Evolutionary conservation across 352 stramenopile species (phyloP).

Genomic region (Globisporangium apiculatum): DNA sequence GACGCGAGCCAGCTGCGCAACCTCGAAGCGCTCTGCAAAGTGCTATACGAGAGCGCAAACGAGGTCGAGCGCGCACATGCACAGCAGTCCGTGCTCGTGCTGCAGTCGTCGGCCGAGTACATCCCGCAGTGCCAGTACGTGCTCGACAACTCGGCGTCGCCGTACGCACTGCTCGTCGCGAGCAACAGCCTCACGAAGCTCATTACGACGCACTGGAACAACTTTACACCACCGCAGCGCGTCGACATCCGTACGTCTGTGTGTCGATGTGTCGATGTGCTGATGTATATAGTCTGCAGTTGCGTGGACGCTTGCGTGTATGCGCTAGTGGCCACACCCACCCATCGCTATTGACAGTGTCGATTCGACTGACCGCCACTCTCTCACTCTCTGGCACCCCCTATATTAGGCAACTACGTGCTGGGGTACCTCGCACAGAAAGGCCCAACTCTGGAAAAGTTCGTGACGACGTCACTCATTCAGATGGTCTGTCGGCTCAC

Average conservation of each 20-base stretch:
- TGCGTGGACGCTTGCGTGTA: background rate
- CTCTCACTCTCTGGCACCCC: background rate
- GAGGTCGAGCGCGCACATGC: slow-evolving; percentile 66
- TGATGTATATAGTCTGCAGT: background rate
- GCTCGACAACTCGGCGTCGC: slow-evolving; percentile 93
- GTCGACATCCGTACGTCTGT: slow-evolving; percentile 88
- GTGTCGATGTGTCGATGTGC: background rate
- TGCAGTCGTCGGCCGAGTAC: slow-evolving; percentile 93
- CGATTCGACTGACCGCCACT: background rate
- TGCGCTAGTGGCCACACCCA: background rate
- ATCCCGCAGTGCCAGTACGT: slow-evolving; percentile 99
- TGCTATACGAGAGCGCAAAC: slow-evolving; percentile 74
- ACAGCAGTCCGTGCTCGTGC: slow-evolving; percentile 76
- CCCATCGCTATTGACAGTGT: background rate
- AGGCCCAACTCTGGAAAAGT: slow-evolving; percentile 91
- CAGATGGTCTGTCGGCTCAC: slow-evolving; percentile 97
- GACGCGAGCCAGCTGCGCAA: slow-evolving; percentile 72
- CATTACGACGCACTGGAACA: slow-evolving; percentile 96
- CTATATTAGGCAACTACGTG: slow-evolving; percentile 91
- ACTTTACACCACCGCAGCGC: slow-evolving; percentile 76
- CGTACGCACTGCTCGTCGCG: slow-evolving; percentile 95
- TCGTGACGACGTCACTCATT: slow-evolving; percentile 93
- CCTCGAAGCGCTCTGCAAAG: slow-evolving; percentile 72
- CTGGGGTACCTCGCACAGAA: slow-evolving; percentile 96
- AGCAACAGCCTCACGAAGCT: slow-evolving; percentile 96